Evolutionary conservation across 2,329 filamentous ascomycete genomes (phyloP).

Genomic region (Hypoxylon sp.): DNA sequence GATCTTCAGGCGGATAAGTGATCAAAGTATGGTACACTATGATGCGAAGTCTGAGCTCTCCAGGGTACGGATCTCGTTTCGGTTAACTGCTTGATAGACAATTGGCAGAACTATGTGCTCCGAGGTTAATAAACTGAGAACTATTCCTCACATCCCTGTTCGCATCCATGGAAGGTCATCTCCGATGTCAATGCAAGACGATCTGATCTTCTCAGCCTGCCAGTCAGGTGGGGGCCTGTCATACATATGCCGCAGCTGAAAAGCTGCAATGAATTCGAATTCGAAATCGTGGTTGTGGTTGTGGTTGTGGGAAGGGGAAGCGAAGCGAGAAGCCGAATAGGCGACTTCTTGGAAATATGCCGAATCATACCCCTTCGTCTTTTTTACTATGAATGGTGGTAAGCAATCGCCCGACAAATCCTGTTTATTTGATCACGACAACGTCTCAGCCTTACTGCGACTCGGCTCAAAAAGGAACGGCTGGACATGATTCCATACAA

Average conservation of each 20-base stretch:
- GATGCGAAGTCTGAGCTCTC: slow-evolving; percentile 25
- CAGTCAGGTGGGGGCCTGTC: slow-evolving; percentile 18
- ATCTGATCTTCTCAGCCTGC: slow-evolving; percentile 33
- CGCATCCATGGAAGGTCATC: slow-evolving; percentile 37
- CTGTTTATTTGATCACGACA: slow-evolving; percentile 2
- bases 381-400: not conserved
- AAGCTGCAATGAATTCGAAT: slow-evolving; percentile 17
- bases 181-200: slow-evolving; percentile 41
- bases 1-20: slow-evolving; percentile 28
- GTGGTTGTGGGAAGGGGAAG: not conserved
- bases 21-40: slow-evolving; percentile 4
- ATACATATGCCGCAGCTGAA: slow-evolving; percentile 28
- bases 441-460: slow-evolving; percentile 20
- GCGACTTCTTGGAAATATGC: not conserved
- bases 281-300: no score
- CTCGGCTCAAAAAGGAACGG: slow-evolving; percentile 1
- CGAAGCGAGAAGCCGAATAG: slow-evolving; percentile 2
- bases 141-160: slow-evolving; percentile 24
- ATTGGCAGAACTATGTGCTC: no score
- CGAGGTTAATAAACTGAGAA: slow-evolving; percentile 16
- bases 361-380: no score
- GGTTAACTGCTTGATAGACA: slow-evolving; percentile 22
- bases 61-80: slow-evolving; percentile 19
- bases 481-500: not conserved
- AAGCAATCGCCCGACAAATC: slow-evolving; percentile 1